Conservation (phyloP, 2,329 filamentous ascomycete species). For the Trichoderma koningiopsis region DNA sequence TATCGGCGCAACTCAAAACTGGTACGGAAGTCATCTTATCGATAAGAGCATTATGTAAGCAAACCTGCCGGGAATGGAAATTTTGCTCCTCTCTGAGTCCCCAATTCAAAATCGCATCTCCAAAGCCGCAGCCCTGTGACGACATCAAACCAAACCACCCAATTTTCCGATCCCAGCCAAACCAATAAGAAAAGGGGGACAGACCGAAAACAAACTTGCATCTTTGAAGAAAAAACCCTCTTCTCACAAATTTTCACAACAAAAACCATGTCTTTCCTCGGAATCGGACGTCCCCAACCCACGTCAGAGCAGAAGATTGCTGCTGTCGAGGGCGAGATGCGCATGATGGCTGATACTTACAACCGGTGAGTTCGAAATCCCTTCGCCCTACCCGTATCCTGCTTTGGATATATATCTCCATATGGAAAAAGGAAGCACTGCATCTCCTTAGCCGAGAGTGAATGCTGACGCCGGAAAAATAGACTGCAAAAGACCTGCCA, state of each 20-base stretch:
- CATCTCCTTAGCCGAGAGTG: too few species aligned
- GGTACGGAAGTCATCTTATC: neutral
- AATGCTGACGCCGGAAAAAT: conserved; percentile 1
- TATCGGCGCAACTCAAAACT: neutral
- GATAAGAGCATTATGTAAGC: conserved; percentile 15
- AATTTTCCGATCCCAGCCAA: neutral
- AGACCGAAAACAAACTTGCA: neutral
- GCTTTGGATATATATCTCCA: too few species aligned
- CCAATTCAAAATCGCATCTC: conserved; percentile 20
- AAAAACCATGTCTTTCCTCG: conserved; percentile 48
- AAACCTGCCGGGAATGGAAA: conserved; percentile 18
- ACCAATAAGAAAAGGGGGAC: neutral
- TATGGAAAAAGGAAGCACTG: too few species aligned
- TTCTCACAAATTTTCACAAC: conserved; percentile 25
- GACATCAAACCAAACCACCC: neutral
- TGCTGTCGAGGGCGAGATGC: conserved; percentile 93
- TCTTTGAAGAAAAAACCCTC: neutral
- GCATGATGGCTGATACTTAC: conserved; percentile 98
- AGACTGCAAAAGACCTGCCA: conserved; percentile 88
- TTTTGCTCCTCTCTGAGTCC: conserved; percentile 8
- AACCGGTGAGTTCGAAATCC: conserved; percentile 67
- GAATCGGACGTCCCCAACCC: conserved; percentile 70
- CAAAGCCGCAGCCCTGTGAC: conserved; percentile 17
- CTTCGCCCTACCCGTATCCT: neutral
- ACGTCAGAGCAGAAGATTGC: conserved; percentile 97